Base-by-base conservation (phyloP, 2,329 filamentous ascomycete species). In the Penicillium sp. region DNA sequence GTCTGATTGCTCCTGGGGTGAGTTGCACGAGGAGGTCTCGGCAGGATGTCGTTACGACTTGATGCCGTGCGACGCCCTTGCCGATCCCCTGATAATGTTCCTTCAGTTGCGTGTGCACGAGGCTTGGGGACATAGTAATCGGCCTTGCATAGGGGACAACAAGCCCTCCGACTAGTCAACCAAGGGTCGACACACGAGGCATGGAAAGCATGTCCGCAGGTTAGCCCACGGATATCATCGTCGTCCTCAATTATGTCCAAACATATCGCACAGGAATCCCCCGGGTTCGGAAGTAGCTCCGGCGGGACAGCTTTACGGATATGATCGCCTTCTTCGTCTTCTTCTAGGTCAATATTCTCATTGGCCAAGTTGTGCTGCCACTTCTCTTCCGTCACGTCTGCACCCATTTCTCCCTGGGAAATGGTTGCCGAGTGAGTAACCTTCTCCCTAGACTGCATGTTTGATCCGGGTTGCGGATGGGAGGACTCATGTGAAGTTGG, bases 181-280 rank as follows among this genome's bases (percentile, higher is more conserved):
- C 95, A 99, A 11, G 95, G 95, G 67, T 99, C 95, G 48, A 99
- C 86, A 71, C 95, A 99, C 39, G 89, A 90, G 50, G 92, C 93
- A 73, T 99, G 95, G 84, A 98, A 99, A 53, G 93, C 93, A 75
- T 99, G 95, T n/a, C 95, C 95, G 70, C 95, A 99, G 4, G 91
- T 92, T 59, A 99, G 79, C 2, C 95, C 95, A 65, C 95, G 90
- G 49, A 99, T 88, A 71, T 99, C 93, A 67, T 98, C 95, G 61
- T 97, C 91, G 61, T 98, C 91, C 73, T 99, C 95, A 19, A 99
- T 84, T 0, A 85, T 89, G 70, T 99, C 95, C 63, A 99, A 89
- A 74, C 95, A 99, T 67, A 99, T 98, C 50, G 95, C 95, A 75
- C 95, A 99, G 2, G 91, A 90, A 71, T 99, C 95, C 44, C 93